Conservation (phyloP, 345 rosid genomes). For the Combretum micranthum region DNA sequence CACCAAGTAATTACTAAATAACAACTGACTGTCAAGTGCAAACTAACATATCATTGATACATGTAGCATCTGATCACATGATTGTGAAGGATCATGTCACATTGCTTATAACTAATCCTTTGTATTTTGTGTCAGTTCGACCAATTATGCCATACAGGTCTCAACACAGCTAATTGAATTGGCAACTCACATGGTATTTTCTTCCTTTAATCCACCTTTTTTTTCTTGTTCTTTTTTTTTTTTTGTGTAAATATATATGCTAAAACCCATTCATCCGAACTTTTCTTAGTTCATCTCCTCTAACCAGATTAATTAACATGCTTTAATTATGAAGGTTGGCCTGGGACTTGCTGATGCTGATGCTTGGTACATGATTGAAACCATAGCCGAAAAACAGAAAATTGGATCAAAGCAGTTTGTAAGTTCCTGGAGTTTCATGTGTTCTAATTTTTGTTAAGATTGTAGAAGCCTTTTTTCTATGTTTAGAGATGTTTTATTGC, state of each 20-base stretch:
- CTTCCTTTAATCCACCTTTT: constrained; percentile 4
- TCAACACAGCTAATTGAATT: constrained; percentile 72
- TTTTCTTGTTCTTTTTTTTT: constrained; percentile 10
- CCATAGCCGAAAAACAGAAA: constrained; percentile 83
- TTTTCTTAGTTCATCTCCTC: too few species aligned
- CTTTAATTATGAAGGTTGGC: constrained; percentile 53
- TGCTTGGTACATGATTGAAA: constrained; percentile 90
- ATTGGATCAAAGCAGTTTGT: constrained; percentile 83
- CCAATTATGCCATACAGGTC: constrained; percentile 80
- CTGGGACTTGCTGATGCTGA: constrained; percentile 90
- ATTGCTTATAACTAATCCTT: background rate
- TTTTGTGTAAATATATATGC: background rate
- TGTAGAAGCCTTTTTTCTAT: background rate
- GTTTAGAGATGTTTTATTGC: too few species aligned
- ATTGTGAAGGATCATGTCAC: too few species aligned
- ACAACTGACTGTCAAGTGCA: too few species aligned
- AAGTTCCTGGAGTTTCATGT: constrained; percentile 20
- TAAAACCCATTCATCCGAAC: too few species aligned
- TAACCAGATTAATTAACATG: too few species aligned
- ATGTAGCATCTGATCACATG: too few species aligned
- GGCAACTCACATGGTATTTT: constrained; percentile 84
- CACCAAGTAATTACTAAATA: too few species aligned
- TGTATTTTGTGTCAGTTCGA: constrained; percentile 39
- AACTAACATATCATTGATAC: too few species aligned
- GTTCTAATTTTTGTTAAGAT: background rate